A percentile compares a stretch with the other conserved stretches of the same genome.
Conservation (phyloP, 2,329 filamentous ascomycete species). For the Cytospora schulzeri region DNA sequence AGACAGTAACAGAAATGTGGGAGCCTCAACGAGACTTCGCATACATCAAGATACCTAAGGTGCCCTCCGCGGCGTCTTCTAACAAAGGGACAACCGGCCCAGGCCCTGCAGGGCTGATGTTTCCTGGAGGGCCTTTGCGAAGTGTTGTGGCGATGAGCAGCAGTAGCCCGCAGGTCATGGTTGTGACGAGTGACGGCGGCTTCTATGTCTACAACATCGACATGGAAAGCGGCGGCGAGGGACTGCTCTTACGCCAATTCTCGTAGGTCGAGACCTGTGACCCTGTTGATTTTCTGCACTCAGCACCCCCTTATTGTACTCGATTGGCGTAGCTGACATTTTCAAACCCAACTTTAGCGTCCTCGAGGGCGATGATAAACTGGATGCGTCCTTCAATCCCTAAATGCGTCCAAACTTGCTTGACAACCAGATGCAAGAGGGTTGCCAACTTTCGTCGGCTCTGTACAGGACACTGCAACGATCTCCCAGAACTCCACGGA, state of each 20-base stretch:
- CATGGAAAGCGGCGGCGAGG: conserved; percentile 91
- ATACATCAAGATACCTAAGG: conserved; percentile 87
- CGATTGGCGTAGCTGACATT: neutral
- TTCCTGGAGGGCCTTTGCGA: conserved; percentile 60
- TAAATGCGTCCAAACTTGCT: neutral
- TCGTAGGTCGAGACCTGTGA: conserved; percentile 65
- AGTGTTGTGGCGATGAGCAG: conserved; percentile 98
- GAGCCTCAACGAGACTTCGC: conserved; percentile 94
- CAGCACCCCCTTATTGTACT: neutral
- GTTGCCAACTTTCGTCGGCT: neutral
- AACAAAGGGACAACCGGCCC: conserved; percentile 32
- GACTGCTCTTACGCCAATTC: conserved; percentile 86
- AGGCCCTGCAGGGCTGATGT: conserved; percentile 26
- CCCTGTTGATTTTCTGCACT: neutral
- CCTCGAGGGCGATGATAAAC: conserved; percentile 57
- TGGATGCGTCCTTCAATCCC: conserved; percentile 46
- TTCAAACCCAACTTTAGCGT: conserved; percentile 35
- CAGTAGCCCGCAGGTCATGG: conserved; percentile 94
- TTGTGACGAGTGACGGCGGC: conserved; percentile 91
- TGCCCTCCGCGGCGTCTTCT: conserved; percentile 37
- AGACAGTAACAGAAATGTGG: conserved; percentile 96
- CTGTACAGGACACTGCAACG: conserved; percentile 7
- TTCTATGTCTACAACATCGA: conserved; percentile 97
- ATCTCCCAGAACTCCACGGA: neutral
- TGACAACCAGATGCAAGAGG: neutral